Evolutionary conservation across 345 rosid species (phyloP), one percentile per base, ranked within the genome.

Genomic region (Syzygium jambos): DNA sequence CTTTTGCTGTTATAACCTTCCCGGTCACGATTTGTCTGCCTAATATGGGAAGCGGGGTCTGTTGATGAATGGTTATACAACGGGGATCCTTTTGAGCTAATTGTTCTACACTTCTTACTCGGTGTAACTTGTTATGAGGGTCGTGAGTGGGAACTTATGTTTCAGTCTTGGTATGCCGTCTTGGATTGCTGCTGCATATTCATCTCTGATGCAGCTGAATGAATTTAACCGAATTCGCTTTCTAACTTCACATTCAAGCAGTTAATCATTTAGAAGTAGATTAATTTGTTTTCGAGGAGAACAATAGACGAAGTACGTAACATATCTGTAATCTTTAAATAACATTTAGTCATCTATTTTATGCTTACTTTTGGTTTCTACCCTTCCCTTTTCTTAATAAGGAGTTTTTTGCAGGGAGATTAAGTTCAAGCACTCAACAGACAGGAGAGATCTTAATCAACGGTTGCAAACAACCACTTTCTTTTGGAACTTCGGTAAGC

Each of bases 371-470:
- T 61, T 9, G 38, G 73, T 61, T n/a, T 61, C 73, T 2, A n/a
- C 34, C 68, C 4, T 59, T 59, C 65, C 30, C 11, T 59, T 59
- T 25, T 59, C 65, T 59, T 59, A 59, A 27, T 29, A 59, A 25
- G 65, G 6, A 11, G 25, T 29, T 57, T 29, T 61, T 61, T 61
- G 38, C 73, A 61, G 73, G 73, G 73, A 61, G 73, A 61, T 30
- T 61, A 61, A 61, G 73, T 61, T 61, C 73, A n/a, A 78, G 86
- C 73, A 89, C 90, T 8, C 85, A 52, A 16, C 94, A 92, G 21
- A 87, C 87, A 2, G 95, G 94, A 16, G 90, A 91, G 78, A 92
- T 93, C 51, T 80, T 92, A 7, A 88, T 94, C 63, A 93, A 93
- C 85, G 95, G 95, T 29, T 91, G 89, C 6, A 90, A 90, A 85